phyloP scores from a whole-genome alignment of 1,284 basidiomycete species.

The Trichosporon sp. region DNA sequence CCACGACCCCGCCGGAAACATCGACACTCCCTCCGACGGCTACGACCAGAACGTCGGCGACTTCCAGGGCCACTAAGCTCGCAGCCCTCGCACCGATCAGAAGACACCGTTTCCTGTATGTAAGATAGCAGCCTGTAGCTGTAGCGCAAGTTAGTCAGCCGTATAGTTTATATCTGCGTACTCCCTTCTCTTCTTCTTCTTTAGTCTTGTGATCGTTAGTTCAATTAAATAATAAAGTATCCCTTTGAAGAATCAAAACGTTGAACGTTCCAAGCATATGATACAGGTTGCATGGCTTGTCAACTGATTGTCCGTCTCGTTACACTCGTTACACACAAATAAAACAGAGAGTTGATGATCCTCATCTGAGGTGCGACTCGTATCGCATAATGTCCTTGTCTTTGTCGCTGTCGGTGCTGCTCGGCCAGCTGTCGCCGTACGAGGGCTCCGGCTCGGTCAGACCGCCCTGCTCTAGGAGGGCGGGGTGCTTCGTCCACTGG shows the following conservation, averaged over 20 bases:
- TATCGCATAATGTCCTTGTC: neutral
- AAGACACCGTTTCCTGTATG: neutral
- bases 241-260: neutral
- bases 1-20: neutral
- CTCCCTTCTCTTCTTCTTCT: neutral
- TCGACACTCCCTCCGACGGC: neutral
- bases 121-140: neutral
- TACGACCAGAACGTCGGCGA: neutral
- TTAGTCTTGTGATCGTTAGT: neutral
- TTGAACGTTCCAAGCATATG: neutral
- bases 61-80: neutral
- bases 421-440: neutral
- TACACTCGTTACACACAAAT: neutral
- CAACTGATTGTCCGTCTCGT: neutral
- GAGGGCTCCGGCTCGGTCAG: neutral
- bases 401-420: neutral
- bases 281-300: neutral
- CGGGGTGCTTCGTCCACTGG: neutral
- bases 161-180: neutral
- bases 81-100: neutral
- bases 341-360: neutral
- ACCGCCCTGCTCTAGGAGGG: neutral
- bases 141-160: neutral
- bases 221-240: neutral
- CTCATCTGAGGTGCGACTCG: neutral